These are phyloP conservation scores for Ustilago shanxiensis DNA, from an alignment of 1,284 basidiomycete genomes.

Conservation along the genomic window DNA sequence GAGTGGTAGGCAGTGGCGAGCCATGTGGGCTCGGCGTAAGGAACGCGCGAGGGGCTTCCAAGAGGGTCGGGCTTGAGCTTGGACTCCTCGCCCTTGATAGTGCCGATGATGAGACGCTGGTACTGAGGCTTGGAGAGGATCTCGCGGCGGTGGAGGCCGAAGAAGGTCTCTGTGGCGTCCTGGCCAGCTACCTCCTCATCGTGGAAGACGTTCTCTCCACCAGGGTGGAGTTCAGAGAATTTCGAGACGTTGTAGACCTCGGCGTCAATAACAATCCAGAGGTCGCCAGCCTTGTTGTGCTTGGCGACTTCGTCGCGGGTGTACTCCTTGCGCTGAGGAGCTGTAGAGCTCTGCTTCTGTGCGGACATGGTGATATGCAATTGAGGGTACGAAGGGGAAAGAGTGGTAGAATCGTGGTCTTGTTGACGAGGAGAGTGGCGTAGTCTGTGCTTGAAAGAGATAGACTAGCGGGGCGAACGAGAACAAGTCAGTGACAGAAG, in stretches of 20 bases:
- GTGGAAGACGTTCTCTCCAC: constrained; percentile 67
- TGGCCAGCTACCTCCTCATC: constrained; percentile 68
- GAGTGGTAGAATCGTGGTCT: background rate
- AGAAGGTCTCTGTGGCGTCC: constrained; percentile 69
- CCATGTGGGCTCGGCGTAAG: constrained; percentile 68
- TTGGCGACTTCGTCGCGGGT: constrained; percentile 83
- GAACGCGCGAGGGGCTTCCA: constrained; percentile 65
- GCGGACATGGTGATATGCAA: constrained; percentile 39
- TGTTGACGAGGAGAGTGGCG: background rate
- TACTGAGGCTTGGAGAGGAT: constrained; percentile 63
- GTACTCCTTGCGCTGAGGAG: constrained; percentile 72
- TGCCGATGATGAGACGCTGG: constrained; percentile 65
- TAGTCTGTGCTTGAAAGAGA: no score
- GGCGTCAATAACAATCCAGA: constrained; percentile 79
- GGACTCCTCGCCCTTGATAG: constrained; percentile 65
- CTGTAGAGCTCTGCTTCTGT: constrained; percentile 47
- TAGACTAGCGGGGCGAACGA: background rate
- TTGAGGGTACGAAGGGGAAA: constrained; percentile 1
- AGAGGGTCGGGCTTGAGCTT: constrained; percentile 63
- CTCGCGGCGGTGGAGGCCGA: constrained; percentile 68
- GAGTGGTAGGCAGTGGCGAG: constrained; percentile 61
- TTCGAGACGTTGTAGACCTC: constrained; percentile 69
- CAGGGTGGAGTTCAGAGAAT: constrained; percentile 68
- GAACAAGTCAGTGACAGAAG: background rate
- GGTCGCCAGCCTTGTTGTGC: constrained; percentile 89